Conservation (phyloP, 164 flowering plant species). For the Santalum album region DNA sequence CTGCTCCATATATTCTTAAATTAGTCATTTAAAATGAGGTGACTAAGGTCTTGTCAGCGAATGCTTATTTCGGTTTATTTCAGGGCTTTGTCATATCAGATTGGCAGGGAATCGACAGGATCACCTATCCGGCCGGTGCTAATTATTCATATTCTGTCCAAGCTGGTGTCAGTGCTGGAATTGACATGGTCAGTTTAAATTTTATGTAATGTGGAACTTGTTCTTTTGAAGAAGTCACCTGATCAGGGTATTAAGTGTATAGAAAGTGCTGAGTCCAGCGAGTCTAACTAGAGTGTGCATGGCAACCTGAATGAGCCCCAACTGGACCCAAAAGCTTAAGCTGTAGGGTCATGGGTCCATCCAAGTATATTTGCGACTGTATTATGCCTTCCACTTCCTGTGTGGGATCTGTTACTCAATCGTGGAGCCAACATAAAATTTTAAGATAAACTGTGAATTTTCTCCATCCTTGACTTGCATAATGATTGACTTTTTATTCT, state of each 20-base stretch:
- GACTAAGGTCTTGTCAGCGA: background rate
- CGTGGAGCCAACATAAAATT: too few species aligned
- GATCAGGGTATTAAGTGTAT: too few species aligned
- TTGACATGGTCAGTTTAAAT: conserved; percentile 33
- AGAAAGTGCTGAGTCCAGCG: background rate
- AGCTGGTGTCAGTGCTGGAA: conserved; percentile 32
- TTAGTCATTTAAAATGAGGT: background rate
- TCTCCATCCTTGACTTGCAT: background rate
- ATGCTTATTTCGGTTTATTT: conserved; percentile 1
- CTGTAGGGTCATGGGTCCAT: too few species aligned
- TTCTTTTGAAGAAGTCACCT: background rate
- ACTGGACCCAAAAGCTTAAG: too few species aligned
- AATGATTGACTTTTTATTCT: background rate
- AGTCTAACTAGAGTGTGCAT: too few species aligned
- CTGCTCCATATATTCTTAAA: background rate
- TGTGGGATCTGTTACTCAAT: too few species aligned
- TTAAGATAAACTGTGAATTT: too few species aligned
- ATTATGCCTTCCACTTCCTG: too few species aligned
- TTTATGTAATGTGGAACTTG: background rate
- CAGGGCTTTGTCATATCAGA: conserved; percentile 48
- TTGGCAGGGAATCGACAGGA: conserved; percentile 42
- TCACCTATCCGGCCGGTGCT: conserved; percentile 29
- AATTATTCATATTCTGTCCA: conserved; percentile 40
- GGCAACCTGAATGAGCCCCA: too few species aligned
- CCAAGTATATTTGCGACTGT: too few species aligned